A percentile compares a stretch with the other conserved stretches of the same genome.
Evolutionary conservation across 1,284 basidiomycete genomes (phyloP).

Genomic region (Ustilago bromivora): DNA sequence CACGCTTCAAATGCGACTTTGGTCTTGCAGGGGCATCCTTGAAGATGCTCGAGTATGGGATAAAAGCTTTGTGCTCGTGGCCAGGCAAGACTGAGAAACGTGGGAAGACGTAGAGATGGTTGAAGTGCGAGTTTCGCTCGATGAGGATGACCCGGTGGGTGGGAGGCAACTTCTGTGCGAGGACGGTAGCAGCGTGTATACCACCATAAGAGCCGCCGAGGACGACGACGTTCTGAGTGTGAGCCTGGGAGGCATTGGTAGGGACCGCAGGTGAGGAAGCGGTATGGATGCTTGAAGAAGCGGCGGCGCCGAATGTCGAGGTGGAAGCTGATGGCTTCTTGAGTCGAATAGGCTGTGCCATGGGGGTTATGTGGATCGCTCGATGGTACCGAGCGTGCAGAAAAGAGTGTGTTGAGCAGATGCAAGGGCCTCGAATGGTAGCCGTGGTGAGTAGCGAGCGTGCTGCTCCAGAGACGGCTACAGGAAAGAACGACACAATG

Average conservation of each 20-base stretch:
- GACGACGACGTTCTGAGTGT: conserved; percentile 68
- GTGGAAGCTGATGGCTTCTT: conserved; percentile 16
- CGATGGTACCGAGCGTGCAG: not conserved
- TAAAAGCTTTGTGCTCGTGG: conserved; percentile 80
- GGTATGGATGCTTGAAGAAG: conserved; percentile 22
- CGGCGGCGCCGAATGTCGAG: not conserved
- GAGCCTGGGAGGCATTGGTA: conserved; percentile 34
- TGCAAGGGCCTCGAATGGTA: not conserved
- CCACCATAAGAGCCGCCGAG: conserved; percentile 69
- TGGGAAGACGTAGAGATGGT: conserved; percentile 74
- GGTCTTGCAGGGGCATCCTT: conserved; percentile 72
- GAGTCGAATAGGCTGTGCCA: conserved; percentile 39
- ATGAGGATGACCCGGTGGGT: conserved; percentile 71
- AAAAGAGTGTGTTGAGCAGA: not conserved
- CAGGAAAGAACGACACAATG: conserved; percentile 12
- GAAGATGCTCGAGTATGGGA: conserved; percentile 77
- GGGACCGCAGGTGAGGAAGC: conserved; percentile 1
- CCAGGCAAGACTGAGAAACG: conserved; percentile 77
- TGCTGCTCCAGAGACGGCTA: conserved; percentile 12
- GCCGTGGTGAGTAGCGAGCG: conserved; percentile 13
- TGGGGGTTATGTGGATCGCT: not conserved
- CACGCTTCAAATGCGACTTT: conserved; percentile 27
- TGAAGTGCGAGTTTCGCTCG: conserved; percentile 73
- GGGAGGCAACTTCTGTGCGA: conserved; percentile 70
- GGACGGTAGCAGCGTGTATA: conserved; percentile 69